Base-by-base conservation (phyloP, 768 basidiomycete genomes). In the Auricularia sp. region DNA sequence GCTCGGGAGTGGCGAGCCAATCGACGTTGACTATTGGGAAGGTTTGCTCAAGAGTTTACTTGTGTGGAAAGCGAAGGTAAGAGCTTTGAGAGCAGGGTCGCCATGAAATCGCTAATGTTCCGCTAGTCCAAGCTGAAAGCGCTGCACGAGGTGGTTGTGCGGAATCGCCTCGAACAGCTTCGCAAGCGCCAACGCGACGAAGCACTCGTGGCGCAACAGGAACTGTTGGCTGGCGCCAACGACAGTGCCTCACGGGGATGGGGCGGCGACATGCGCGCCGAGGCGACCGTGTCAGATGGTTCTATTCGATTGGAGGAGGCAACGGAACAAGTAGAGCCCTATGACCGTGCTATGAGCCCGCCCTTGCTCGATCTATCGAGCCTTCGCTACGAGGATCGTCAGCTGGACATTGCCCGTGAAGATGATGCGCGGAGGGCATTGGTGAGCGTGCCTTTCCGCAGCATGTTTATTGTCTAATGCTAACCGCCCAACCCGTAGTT, bases 21-120 rank as follows among this genome's bases (percentile, higher is more conserved):
- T 99, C 42, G 97, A 99, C 75, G 90, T 87, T 11, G 97, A 99
- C 74, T 99, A 98, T 73, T 99, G 97, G 97, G 97, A 98, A 76
- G 82, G 85, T 59, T 77, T 99, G 7, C 75, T 98, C 65, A 91
- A 94, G 75, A 97, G 91, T 74, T 75, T 99, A 39, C 79, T 98
- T 29, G 96, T 98, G 3, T 97, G 92, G 88, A 98, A 98, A 77
- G 90, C 97, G 24, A 98, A 98, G 80, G 94, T 93, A 69, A 61
- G 70, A 61, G 7, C 18, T 47, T 34, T 21, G 33, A 36, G 65
- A 35, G 16, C 45, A 51, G 16, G 39, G 62, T 11, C 66, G 63
- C 65, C 65, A 35, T 13, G 7, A 58, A 42, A 65, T 59, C 65
- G 29, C 61, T 59, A 6, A 34, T 59, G 56, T 33, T 33, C 6